Evolutionary conservation across 257 asterid species (phyloP).

Genomic region (Apocynum venetum): DNA sequence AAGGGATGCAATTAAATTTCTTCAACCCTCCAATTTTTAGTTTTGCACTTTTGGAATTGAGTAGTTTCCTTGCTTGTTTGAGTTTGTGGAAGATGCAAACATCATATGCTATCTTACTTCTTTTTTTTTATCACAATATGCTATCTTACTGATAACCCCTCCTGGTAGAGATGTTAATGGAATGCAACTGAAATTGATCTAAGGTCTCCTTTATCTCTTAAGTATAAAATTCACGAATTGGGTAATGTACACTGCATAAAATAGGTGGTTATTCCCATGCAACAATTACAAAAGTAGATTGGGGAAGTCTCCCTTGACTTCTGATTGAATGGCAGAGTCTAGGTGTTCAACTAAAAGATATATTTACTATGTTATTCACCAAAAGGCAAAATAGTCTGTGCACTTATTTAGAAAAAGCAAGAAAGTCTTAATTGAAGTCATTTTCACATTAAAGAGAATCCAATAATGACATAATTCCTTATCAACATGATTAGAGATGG

Average conservation of each 20-base stretch:
- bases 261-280: not conserved
- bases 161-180: not conserved
- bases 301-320: too few relatives aligned
- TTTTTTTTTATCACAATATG: too few relatives aligned
- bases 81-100: not conserved
- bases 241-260: not conserved
- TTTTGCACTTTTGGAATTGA: not conserved
- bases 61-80: not conserved
- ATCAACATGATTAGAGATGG: not conserved
- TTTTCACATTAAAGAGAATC: constrained; percentile 1
- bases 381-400: too few relatives aligned
- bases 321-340: too few relatives aligned
- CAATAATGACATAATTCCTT: not conserved
- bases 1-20: not conserved
- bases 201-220: not conserved
- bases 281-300: not conserved
- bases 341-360: too few relatives aligned
- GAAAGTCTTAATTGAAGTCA: not conserved
- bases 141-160: not conserved
- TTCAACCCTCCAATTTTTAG: not conserved
- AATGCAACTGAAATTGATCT: not conserved
- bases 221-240: not conserved
- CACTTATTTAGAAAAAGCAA: not conserved
- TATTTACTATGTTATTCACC: too few relatives aligned
- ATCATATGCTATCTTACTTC: not conserved